phyloP scores from a whole-genome alignment of 768 basidiomycete genomes.

The Clathrus columnatus region DNA sequence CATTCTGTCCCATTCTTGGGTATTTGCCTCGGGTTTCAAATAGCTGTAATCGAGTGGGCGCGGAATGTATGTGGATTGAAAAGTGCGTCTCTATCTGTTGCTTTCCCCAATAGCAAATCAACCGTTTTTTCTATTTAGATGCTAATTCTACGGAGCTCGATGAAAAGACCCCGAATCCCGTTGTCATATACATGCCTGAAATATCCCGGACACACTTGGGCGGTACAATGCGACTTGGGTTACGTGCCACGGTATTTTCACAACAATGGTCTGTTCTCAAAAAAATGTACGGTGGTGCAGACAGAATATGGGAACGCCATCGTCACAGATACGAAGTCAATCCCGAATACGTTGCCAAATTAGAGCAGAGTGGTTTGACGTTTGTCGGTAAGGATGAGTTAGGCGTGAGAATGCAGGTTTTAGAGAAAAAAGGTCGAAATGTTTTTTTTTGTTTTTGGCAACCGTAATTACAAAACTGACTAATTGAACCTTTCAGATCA shows the following conservation, averaged over 20 bases:
- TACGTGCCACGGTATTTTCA: constrained; percentile 91
- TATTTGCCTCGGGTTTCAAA: constrained; percentile 95
- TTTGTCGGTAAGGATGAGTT: constrained; percentile 90
- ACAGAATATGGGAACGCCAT: constrained; percentile 91
- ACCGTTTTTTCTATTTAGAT: constrained; percentile 35
- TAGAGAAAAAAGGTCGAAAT: constrained; percentile 71
- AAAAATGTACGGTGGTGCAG: constrained; percentile 73
- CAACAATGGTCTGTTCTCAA: constrained; percentile 66
- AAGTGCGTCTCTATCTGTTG: constrained; percentile 32
- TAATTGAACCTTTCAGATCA: constrained; percentile 48
- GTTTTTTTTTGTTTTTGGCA: neutral
- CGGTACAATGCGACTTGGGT: constrained; percentile 98
- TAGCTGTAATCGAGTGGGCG: constrained; percentile 94
- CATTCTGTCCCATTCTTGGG: constrained; percentile 92
- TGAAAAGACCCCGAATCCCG: constrained; percentile 49
- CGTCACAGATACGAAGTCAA: constrained; percentile 96
- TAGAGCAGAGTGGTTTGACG: constrained; percentile 64
- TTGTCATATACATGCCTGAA: constrained; percentile 98
- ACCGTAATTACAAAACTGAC: too few relatives aligned
- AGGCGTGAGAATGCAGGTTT: constrained; percentile 94
- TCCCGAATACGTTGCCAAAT: constrained; percentile 68
- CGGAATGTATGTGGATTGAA: constrained; percentile 67
- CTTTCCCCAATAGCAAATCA: constrained; percentile 5
- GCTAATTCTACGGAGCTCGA: constrained; percentile 84
- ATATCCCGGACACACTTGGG: constrained; percentile 97